Conservation (phyloP, 192 early-diverging fungal species). For the Mortierella claussenii region DNA sequence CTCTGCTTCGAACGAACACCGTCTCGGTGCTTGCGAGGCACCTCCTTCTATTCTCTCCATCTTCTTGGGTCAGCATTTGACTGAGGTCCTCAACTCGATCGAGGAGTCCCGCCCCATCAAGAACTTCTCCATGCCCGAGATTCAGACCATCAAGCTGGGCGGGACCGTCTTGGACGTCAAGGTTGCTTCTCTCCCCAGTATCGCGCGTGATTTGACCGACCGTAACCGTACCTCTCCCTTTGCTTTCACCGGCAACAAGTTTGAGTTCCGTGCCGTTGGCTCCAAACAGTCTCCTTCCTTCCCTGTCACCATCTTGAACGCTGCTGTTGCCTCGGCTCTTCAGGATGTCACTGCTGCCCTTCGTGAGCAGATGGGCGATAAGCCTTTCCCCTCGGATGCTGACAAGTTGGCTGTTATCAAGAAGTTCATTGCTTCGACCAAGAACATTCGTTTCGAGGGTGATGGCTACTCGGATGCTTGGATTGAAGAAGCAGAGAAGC, state of each 20-base stretch:
- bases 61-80: conserved; percentile 97
- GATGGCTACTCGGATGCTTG: conserved; percentile 98
- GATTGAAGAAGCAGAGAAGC: conserved; percentile 90
- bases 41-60: conserved; percentile 97
- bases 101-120: conserved; percentile 89
- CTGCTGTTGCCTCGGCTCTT: conserved; percentile 88
- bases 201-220: conserved; percentile 97
- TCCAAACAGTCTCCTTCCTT: conserved; percentile 98
- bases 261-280: conserved; percentile 99
- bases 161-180: conserved; percentile 96
- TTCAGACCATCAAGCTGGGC: conserved; percentile 92
- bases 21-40: conserved; percentile 98
- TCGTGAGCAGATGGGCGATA: conserved; percentile 83
- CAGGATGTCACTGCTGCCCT: conserved; percentile 78
- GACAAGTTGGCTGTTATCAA: conserved; percentile 93
- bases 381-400: conserved; percentile 79
- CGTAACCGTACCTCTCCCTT: conserved; percentile 99
- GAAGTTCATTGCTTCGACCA: conserved; percentile 81
- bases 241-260: conserved; percentile 99
- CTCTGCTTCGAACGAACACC: conserved; percentile 97
- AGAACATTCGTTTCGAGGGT: conserved; percentile 94
- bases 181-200: conserved; percentile 90
- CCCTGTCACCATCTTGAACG: conserved; percentile 94
- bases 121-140: conserved; percentile 88
- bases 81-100: conserved; percentile 92